Conservation (phyloP, 768 basidiomycete species). For the Scleroderma bovista region DNA sequence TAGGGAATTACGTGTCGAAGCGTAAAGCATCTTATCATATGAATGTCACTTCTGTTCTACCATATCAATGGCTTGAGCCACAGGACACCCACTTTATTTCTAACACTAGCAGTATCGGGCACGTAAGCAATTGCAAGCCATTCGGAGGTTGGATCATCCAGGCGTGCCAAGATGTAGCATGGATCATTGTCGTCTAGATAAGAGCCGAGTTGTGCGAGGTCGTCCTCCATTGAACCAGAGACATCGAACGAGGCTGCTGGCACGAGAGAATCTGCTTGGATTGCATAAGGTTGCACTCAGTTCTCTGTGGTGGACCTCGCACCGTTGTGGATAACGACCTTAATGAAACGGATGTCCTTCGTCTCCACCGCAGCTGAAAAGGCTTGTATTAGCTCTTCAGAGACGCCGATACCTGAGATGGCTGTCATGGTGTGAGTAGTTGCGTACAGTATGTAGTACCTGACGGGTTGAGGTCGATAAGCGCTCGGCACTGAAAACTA, state of each 20-base stretch:
- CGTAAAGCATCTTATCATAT: conserved; percentile 76
- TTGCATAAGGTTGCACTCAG: conserved; percentile 19
- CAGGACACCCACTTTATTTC: conserved; percentile 62
- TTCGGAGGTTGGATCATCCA: conserved; percentile 52
- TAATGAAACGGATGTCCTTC: conserved; percentile 61
- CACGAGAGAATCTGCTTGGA: conserved; percentile 58
- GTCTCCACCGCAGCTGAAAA: conserved; percentile 57
- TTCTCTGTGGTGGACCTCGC: conserved; percentile 18
- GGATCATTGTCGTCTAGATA: conserved; percentile 57
- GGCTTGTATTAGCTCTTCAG: conserved; percentile 47
- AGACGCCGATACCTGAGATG: conserved; percentile 63
- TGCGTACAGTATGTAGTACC: background rate
- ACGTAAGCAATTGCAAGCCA: conserved; percentile 81
- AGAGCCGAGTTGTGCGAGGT: conserved; percentile 53
- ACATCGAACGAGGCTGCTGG: conserved; percentile 47
- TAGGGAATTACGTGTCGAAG: conserved; percentile 67
- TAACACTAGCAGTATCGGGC: conserved; percentile 73
- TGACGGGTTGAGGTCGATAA: too few species aligned
- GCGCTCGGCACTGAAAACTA: too few species aligned
- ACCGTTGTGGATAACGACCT: conserved; percentile 75
- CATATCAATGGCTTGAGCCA: background rate
- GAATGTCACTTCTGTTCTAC: background rate
- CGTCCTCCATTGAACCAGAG: conserved; percentile 51
- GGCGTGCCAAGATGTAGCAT: conserved; percentile 69
- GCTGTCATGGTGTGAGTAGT: conserved; percentile 52